Base-by-base conservation (phyloP, 345 rosid genomes). In the Citrus sp. region DNA sequence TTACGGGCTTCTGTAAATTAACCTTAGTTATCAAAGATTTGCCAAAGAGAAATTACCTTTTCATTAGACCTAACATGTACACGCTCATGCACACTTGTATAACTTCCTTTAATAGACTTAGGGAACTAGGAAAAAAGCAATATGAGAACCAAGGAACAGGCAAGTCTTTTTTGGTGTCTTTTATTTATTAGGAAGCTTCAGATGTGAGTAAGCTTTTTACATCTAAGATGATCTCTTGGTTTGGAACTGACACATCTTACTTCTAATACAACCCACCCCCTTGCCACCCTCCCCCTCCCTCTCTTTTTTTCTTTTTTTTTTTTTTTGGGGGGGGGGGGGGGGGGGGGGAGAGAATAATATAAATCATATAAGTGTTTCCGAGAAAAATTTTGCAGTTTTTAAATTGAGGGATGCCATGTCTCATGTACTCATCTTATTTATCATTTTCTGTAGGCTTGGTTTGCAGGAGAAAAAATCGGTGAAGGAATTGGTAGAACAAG, bases 401-500 rank as follows among this genome's bases (percentile, higher is more conserved):
- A 18, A 68, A 66, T 78, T 56, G 46, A 67, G 73, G 65, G 38
- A 32, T 68, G 56, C 19, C 46, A 24, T 62, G 42, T 51, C 59
- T 30, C 42, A 38, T 49, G 25, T 9, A 35, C 81, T 81, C 62
- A 72, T 73, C 62, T 46, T 70, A 61, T 79, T 74, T 38, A 28
- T 70, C 77, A 6, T 60, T 74, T 82, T 71, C 80, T 83, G 69
- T 82, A 96, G 99, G 97, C 86, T 82, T 90, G 93, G 98, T 85
- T 96, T 83, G 90, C 87, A 22, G 98, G 97, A 81, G 83, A 90
- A 84, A 93, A 87, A 85, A 83, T 92, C 82, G 94, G 99, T 63
- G 90, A 93, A 81, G 98, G 94, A 70, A 80, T 85, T 77, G 98
- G 98, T 59, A 92, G 87, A 81, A 89, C 98, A 42, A 94, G 97